Evolutionary conservation across 352 stramenopile species (phyloP).

Genomic region (Vaucheria bursata): DNA sequence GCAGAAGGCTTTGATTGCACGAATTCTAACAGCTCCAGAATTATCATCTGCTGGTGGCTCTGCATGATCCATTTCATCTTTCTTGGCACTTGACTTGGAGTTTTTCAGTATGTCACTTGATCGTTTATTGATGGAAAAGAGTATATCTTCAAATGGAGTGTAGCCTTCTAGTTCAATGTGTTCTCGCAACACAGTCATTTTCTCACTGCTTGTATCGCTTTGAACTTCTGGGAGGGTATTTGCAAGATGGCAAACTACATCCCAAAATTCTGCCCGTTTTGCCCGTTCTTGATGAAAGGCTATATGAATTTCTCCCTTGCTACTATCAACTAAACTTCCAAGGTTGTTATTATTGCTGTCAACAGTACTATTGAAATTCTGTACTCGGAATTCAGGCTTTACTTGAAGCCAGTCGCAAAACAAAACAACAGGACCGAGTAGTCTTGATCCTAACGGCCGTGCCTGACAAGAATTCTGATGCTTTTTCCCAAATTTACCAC

Average conservation of each 20-base stretch:
- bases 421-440: slow-evolving; percentile 41
- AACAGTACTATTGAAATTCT: neutral
- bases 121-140: neutral
- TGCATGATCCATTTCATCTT: neutral
- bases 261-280: slow-evolving; percentile 32
- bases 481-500: too few species aligned
- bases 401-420: slow-evolving; percentile 46
- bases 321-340: neutral
- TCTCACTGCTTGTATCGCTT: neutral
- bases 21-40: slow-evolving; percentile 34
- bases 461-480: slow-evolving; percentile 20
- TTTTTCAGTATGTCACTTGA: neutral
- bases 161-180: slow-evolving; percentile 32
- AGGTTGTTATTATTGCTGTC: neutral
- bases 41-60: slow-evolving; percentile 24
- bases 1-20: slow-evolving; percentile 34
- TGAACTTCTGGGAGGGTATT: slow-evolving; percentile 19
- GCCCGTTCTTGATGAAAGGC: neutral
- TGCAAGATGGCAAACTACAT: slow-evolving; percentile 28
- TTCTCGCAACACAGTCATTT: slow-evolving; percentile 11
- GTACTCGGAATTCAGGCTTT: slow-evolving; percentile 18
- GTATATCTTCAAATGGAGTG: neutral
- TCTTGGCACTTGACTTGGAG: neutral
- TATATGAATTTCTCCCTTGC: neutral
- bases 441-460: slow-evolving; percentile 32